Evolutionary conservation across 768 basidiomycete genomes (phyloP).

Genomic region (Mycena filopes): DNA sequence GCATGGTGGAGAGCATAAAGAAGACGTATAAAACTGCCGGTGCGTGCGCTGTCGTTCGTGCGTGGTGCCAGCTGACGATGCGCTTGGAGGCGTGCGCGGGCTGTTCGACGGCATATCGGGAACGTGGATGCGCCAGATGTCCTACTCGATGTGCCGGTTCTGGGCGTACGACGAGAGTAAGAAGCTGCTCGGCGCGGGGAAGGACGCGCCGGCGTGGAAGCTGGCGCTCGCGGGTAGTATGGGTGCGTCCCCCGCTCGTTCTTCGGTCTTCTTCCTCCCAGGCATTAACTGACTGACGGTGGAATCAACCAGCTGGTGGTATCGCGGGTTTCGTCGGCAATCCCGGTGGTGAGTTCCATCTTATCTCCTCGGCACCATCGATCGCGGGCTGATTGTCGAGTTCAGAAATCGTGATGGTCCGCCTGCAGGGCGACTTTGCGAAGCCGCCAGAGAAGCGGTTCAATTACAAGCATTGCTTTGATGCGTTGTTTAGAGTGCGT

Average conservation of each 20-base stretch:
- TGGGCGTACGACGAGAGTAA: constrained; percentile 95
- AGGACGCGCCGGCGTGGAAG: constrained; percentile 82
- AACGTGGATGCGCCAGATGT: constrained; percentile 93
- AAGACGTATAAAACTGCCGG: constrained; percentile 89
- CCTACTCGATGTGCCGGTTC: constrained; percentile 91
- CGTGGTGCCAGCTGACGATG: too few species aligned
- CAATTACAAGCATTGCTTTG: constrained; percentile 91
- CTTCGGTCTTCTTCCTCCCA: neutral
- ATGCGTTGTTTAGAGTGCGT: constrained; percentile 86
- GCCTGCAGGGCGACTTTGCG: constrained; percentile 91
- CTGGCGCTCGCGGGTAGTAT: constrained; percentile 85
- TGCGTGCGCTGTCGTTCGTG: constrained; percentile 37
- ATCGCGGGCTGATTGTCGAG: neutral
- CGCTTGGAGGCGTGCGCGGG: constrained; percentile 63
- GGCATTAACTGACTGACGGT: neutral
- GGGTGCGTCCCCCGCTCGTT: constrained; percentile 61
- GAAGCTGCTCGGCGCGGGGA: constrained; percentile 78
- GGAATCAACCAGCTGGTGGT: constrained; percentile 69
- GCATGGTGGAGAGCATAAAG: constrained; percentile 84
- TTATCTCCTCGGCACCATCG: neutral
- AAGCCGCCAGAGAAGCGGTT: constrained; percentile 89
- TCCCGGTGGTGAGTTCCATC: constrained; percentile 70
- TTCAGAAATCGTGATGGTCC: constrained; percentile 84
- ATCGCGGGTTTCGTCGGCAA: constrained; percentile 92
- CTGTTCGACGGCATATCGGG: constrained; percentile 89